phyloP scores from a whole-genome alignment of 1,139 yeast genomes.

The Kodamaea ohmeri region DNA sequence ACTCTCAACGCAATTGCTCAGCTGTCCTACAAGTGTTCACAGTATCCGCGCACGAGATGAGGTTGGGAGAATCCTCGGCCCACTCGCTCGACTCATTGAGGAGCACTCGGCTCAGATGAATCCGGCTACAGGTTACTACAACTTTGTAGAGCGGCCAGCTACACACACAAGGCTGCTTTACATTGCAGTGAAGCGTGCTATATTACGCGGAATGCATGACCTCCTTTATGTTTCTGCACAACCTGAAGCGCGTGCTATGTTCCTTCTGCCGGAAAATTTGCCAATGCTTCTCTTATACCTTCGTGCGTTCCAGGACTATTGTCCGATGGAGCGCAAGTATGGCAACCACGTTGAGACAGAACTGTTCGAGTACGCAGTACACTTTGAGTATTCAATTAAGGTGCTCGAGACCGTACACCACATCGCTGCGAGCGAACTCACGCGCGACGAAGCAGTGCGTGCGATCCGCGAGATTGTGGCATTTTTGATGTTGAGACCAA shows the following conservation, averaged over 20 bases:
- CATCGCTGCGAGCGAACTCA: constrained; percentile 35
- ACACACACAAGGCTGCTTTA: constrained; percentile 14
- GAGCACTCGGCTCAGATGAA: constrained; percentile 31
- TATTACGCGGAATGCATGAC: constrained; percentile 39
- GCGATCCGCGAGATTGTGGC: constrained; percentile 22
- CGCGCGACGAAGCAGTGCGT: constrained; percentile 20
- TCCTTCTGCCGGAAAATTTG: constrained; percentile 31
- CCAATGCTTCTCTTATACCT: constrained; percentile 40
- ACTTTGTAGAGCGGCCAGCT: constrained; percentile 21
- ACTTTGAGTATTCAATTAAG: constrained; percentile 46
- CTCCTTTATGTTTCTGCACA: constrained; percentile 36
- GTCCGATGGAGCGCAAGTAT: constrained; percentile 52
- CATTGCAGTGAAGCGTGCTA: constrained; percentile 30
- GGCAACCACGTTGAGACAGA: constrained; percentile 72
- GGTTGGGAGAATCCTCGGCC: constrained; percentile 44
- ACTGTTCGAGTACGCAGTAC: constrained; percentile 46
- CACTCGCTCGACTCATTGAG: constrained; percentile 47
- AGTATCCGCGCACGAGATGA: constrained; percentile 36
- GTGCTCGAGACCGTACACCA: constrained; percentile 45
- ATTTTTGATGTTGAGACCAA: constrained; percentile 24
- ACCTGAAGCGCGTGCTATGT: constrained; percentile 11
- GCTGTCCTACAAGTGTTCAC: constrained; percentile 58
- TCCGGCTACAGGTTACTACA: constrained; percentile 28
- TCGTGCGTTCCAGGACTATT: constrained; percentile 56
- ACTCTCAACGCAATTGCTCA: constrained; percentile 59